Evolutionary conservation across 2,329 filamentous ascomycete species (phyloP).

Genomic region (Ophiostoma sp.): DNA sequence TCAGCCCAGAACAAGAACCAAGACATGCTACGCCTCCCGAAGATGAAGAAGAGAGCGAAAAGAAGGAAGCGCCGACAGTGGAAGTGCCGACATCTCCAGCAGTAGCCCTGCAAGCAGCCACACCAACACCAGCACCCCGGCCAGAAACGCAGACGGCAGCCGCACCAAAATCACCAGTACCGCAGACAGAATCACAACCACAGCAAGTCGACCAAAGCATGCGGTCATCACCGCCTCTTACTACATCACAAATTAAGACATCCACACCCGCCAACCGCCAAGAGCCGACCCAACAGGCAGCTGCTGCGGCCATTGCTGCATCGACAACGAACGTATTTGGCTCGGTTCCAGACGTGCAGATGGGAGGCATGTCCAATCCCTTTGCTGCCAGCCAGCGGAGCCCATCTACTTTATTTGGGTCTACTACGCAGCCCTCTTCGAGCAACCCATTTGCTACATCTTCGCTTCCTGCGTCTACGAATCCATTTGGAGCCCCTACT

Average conservation of each 20-base stretch:
- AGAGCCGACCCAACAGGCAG: background rate
- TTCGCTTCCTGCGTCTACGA: background rate
- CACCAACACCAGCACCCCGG: conserved; percentile 22
- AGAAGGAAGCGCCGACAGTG: background rate
- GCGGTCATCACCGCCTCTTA: background rate
- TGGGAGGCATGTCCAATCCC: conserved; percentile 10
- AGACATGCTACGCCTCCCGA: conserved; percentile 11
- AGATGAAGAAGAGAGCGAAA: background rate
- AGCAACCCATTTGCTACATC: background rate
- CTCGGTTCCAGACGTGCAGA: background rate
- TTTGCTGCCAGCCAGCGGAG: conserved; percentile 1
- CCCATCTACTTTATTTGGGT: conserved; percentile 21
- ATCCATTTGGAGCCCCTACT: background rate
- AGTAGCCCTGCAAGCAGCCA: background rate
- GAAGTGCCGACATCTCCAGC: conserved; percentile 3
- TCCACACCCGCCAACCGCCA: background rate
- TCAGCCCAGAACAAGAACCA: conserved; percentile 62
- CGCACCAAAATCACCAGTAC: background rate
- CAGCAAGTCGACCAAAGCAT: background rate
- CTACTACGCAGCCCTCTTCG: background rate
- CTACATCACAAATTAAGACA: background rate
- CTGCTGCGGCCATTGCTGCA: background rate
- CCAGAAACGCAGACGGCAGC: background rate
- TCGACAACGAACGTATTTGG: background rate
- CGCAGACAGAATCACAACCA: background rate